Evolutionary conservation across 2,329 filamentous ascomycete genomes (phyloP).

Genomic region (Paraconiothyrium brasiliense): DNA sequence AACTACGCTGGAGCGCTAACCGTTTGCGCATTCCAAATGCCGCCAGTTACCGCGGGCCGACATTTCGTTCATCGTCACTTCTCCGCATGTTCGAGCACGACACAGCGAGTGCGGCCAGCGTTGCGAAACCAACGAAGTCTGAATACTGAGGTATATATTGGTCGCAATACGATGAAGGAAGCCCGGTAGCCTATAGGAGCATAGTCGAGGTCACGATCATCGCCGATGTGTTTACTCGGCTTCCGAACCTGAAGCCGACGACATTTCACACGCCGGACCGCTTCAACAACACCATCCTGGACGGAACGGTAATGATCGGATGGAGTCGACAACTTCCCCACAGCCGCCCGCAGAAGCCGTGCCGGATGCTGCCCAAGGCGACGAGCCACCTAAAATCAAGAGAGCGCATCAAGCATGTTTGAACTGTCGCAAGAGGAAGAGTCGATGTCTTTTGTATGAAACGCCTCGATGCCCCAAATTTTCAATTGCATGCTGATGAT

Average conservation of each 20-base stretch:
- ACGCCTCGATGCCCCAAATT: constrained; percentile 9
- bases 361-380: constrained; percentile 12
- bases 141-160: neutral
- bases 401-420: constrained; percentile 40
- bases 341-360: constrained; percentile 19
- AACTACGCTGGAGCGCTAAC: neutral
- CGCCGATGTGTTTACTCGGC: constrained; percentile 13
- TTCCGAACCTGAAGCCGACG: constrained; percentile 17
- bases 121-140: neutral
- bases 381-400: constrained; percentile 33
- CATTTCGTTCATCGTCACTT: neutral
- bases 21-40: constrained; percentile 9
- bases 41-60: constrained; percentile 2
- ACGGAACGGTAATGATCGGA: constrained; percentile 26
- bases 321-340: constrained; percentile 29
- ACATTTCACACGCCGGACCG: constrained; percentile 18
- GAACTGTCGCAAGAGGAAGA: constrained; percentile 52
- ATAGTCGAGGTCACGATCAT: neutral
- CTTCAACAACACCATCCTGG: constrained; percentile 14
- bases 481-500: constrained; percentile 13
- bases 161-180: neutral
- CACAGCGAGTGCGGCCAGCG: too few species aligned
- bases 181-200: neutral
- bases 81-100: constrained; percentile 9
- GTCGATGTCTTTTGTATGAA: constrained; percentile 50